Evolutionary conservation across 805 yeast genomes (phyloP).

Genomic region (Hanseniaspora jakobsenii): DNA sequence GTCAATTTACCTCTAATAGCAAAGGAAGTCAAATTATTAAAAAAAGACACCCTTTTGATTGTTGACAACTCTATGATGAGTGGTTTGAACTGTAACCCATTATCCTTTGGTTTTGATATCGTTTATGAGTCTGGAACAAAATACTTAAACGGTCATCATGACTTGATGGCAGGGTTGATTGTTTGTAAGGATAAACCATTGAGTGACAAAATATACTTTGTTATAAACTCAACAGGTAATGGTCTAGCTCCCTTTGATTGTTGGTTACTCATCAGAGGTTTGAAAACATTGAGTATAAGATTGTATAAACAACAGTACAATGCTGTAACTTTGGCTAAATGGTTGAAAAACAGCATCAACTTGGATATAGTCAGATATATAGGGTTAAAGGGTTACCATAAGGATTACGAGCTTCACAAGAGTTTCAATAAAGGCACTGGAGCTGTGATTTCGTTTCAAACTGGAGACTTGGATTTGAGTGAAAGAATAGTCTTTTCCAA

Average conservation of each 20-base stretch:
- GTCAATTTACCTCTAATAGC: slow-evolving; percentile 65
- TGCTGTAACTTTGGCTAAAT: slow-evolving; percentile 62
- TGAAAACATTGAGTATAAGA: slow-evolving; percentile 76
- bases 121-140: slow-evolving; percentile 92
- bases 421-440: slow-evolving; percentile 76
- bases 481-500: slow-evolving; percentile 66
- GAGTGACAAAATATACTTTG: slow-evolving; percentile 58
- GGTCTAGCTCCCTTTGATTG: slow-evolving; percentile 88
- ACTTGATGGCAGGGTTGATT: slow-evolving; percentile 88
- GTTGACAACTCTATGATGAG: slow-evolving; percentile 97
- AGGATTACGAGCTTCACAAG: slow-evolving; percentile 67
- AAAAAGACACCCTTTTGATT: slow-evolving; percentile 60
- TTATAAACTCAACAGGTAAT: slow-evolving; percentile 80
- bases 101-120: slow-evolving; percentile 77
- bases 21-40: slow-evolving; percentile 50
- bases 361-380: slow-evolving; percentile 68
- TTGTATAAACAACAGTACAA: slow-evolving; percentile 80
- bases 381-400: slow-evolving; percentile 63
- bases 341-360: slow-evolving; percentile 49
- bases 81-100: slow-evolving; percentile 72
- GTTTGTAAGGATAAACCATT: slow-evolving; percentile 55
- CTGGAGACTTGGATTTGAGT: slow-evolving; percentile 56
- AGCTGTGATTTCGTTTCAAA: slow-evolving; percentile 79
- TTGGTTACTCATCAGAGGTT: slow-evolving; percentile 79
- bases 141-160: slow-evolving; percentile 88